Evolutionary conservation across 306 rosid species (phyloP).

Genomic region (Gillenia trifoliata): DNA sequence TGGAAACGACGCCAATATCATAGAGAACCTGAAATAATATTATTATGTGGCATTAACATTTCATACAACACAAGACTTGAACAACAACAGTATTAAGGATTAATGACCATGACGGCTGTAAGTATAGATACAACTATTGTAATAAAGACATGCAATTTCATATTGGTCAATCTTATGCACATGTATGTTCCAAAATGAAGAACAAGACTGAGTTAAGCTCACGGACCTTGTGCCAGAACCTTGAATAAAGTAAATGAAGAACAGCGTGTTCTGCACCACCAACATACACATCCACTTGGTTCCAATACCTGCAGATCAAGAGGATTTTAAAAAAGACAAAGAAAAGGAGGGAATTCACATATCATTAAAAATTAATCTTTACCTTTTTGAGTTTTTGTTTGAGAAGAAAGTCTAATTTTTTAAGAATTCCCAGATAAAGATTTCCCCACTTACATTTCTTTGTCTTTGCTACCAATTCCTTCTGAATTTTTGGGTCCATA

Average conservation of each 20-base stretch:
- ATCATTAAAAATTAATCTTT: not conserved
- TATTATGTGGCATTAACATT: not conserved
- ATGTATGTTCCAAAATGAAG: not conserved
- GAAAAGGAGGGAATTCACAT: not conserved
- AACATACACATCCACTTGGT: slow-evolving; percentile 95
- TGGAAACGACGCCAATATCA: slow-evolving; percentile 84
- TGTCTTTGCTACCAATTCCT: slow-evolving; percentile 64
- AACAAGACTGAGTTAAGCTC: slow-evolving; percentile 12
- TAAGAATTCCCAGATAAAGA: not conserved
- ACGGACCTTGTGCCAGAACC: slow-evolving; percentile 99
- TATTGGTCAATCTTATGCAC: slow-evolving; percentile 1
- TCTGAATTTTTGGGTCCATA: slow-evolving; percentile 87
- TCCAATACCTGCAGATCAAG: slow-evolving; percentile 68
- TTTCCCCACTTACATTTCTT: slow-evolving; percentile 58
- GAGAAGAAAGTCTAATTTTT: not conserved
- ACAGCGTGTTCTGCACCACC: slow-evolving; percentile 99
- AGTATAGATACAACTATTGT: slow-evolving; percentile 4
- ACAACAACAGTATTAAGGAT: slow-evolving; percentile 8
- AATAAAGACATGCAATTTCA: slow-evolving; percentile 6
- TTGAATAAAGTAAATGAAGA: slow-evolving; percentile 93
- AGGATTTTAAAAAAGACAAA: slow-evolving; percentile 15
- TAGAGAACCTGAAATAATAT: slow-evolving; percentile 71
- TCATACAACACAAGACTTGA: slow-evolving; percentile 12
- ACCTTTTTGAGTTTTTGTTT: not conserved
- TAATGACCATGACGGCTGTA: slow-evolving; percentile 7